Evolutionary conservation across 768 basidiomycete species (phyloP), one percentile per base, ranked within the genome.

Genomic region (Cyclocybe cylindracea): DNA sequence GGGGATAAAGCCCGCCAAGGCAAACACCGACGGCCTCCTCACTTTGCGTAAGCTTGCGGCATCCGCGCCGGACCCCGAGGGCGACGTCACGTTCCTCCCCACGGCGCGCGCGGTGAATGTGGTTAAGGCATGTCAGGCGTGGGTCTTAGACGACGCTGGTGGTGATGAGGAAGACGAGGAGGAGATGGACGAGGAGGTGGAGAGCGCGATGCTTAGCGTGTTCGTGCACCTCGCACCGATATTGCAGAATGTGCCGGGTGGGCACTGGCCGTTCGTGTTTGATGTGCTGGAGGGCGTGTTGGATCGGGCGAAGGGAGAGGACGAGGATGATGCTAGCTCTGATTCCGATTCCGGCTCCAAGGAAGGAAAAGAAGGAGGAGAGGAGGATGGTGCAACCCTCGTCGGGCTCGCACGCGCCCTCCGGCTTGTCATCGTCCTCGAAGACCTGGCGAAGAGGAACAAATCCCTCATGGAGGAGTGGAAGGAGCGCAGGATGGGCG

Each of bases 201-300:
- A 97, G 64, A 84, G 82, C 51, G 81, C 78, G 47, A 84, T 96
- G 74, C 84, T 89, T 6, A 66, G 84, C 54, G 65, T 97, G 3
- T 91, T 92, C 63, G 69, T 78, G 39, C 77, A 87, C 50, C 74
- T 98, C 2, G 91, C 85, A 1, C 94, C 95, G 2, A 87, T 98
- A 48, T 69, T 98, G 53, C 94, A 98, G 68, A 89, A 84, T 62
- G 77, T 96, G 2, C 75, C 84, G 10, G 97, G 96, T 0, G 73
- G 79, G 0, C 97, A 98, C 67, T 99, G 97, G 97, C 89, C 92
- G 44, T 80, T 94, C 33, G 83, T 94, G 4, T 95, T 91, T 65
- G 94, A 98, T 63, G 68, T 98, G 11, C 63, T 96, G 10, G 94
- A 96, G 67, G 89, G 78, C 52, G 91, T 90, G 60, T 74, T 98